Evolutionary conservation across 257 asterid genomes (phyloP).

Genomic region (Misopates orontium): DNA sequence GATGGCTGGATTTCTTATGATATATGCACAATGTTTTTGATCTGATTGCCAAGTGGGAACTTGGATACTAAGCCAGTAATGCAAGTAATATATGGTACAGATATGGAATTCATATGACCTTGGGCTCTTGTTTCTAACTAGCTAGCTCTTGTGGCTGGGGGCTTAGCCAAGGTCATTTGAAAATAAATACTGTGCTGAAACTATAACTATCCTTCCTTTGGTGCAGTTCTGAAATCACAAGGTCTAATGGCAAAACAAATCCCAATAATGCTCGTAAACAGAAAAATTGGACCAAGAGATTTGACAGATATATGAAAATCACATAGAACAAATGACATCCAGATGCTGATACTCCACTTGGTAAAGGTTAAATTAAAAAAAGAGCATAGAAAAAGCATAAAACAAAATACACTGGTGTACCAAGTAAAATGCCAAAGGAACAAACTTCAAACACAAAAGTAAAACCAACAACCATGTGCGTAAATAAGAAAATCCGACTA

Average conservation of each 20-base stretch:
- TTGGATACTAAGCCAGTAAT: too few relatives aligned
- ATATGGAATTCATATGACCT: too few relatives aligned
- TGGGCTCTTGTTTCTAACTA: neutral
- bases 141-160: neutral
- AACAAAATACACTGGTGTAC: neutral
- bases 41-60: too few relatives aligned
- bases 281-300: constrained; percentile 9
- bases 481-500: constrained; percentile 19
- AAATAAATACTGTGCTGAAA: neutral
- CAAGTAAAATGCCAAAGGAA: neutral
- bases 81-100: too few relatives aligned
- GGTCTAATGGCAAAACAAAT: constrained; percentile 7
- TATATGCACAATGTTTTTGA: too few relatives aligned
- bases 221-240: neutral
- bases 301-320: constrained; percentile 1
- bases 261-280: neutral
- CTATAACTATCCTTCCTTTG: neutral
- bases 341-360: neutral
- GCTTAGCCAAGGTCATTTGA: neutral
- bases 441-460: constrained; percentile 7
- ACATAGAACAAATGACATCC: neutral
- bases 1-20: neutral
- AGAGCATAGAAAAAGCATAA: neutral
- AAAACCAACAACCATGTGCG: constrained; percentile 12
- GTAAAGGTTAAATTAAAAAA: neutral